phyloP scores from a whole-genome alignment of 805 yeast species.

The Saturnispora mendoncae region DNA sequence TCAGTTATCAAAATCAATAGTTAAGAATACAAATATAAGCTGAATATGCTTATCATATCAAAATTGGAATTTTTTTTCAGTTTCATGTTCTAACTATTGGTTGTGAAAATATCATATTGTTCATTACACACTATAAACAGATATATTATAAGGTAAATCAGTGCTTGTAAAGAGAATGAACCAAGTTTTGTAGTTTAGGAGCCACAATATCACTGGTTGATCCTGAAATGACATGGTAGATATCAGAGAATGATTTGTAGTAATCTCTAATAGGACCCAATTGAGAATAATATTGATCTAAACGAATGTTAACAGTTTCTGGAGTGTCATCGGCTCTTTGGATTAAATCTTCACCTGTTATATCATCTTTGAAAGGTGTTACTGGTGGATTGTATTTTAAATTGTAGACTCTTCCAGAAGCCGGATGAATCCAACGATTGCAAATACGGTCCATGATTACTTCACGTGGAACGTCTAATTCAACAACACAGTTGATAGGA shows the following conservation, averaged over 20 bases:
- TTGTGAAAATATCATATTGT: too few relatives aligned
- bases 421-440: conserved; percentile 74
- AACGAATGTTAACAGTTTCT: conserved; percentile 57
- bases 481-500: conserved; percentile 67
- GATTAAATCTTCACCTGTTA: conserved; percentile 78
- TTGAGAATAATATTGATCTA: conserved; percentile 51
- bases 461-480: conserved; percentile 77
- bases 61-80: too few relatives aligned
- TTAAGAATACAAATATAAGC: too few relatives aligned
- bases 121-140: too few relatives aligned
- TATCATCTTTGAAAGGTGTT: conserved; percentile 69
- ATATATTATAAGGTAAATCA: neutral
- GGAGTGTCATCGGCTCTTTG: conserved; percentile 81
- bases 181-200: conserved; percentile 45
- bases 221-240: conserved; percentile 55
- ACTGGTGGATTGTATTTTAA: conserved; percentile 85
- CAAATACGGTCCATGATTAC: conserved; percentile 75
- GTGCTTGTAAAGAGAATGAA: conserved; percentile 1
- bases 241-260: conserved; percentile 37
- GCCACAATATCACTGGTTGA: conserved; percentile 76
- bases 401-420: conserved; percentile 84
- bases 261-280: conserved; percentile 58
- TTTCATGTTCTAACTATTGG: too few relatives aligned
- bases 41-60: too few relatives aligned
- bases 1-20: too few relatives aligned